Base-by-base conservation (phyloP, 140 eudicot species). In the Erigeron philadelphicus region DNA sequence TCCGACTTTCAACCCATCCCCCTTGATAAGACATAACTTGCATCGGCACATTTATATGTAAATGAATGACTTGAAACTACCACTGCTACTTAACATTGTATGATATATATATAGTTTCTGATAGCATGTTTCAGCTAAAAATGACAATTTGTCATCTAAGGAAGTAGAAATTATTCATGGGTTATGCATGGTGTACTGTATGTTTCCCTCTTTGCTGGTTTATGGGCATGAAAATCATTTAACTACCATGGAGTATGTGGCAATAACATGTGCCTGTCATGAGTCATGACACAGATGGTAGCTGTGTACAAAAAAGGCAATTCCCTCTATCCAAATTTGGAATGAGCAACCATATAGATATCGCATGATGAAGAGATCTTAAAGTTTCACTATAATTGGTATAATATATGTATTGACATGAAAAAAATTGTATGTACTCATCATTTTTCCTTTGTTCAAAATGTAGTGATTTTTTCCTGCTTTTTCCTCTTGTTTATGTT, bases 331-430 rank as follows among this genome's bases (percentile, higher is more conserved):
- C 25, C 49, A 44, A 15, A 15, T 60, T 12, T 23, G 35, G n/a
- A 49, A 18, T 35, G 61, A 61, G 65, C 59, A 60, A 61, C 38
- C 9, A 11, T 18, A 53, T 21, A 21, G 5, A 25, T 67, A 48
- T 12, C 31, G 6, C 21, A 10, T 43, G 67, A 58, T 56, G 66
- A 70, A n/a, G 25, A 43, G 66, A 65, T 57, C 56, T 70, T 13
- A 40, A 53, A 21, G n/a, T 18, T 63, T 38, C 64, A 73, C 23
- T 53, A 44, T 23, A 18, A 61, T 49, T 73, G 61, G 54, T 62
- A 72, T 61, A 62, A 72, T 72, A 72, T 72, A 49, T 73, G 53
- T 72, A 62, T n/a, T 25, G 62, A 49, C 64, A 19, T 72, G 55
- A 62, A 25, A 62, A 50, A 72, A 62, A 19, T 7, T 16, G 61